Evolutionary conservation across 768 basidiomycete species (phyloP).

Genomic region (Symmetrospora coprosmae): DNA sequence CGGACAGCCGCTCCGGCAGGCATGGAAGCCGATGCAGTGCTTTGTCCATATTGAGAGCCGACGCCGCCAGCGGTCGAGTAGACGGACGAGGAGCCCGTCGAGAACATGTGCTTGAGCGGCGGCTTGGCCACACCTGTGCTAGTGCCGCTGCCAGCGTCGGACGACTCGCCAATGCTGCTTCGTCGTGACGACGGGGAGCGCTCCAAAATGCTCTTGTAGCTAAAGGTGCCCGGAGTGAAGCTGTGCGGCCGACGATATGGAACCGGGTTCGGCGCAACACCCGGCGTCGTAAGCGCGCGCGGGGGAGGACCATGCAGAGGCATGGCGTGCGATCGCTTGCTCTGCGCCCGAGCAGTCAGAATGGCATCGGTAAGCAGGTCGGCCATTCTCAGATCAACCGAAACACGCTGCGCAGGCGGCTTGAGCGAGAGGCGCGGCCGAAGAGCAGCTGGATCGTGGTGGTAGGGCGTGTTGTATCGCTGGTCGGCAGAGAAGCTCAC

Average conservation of each 20-base stretch:
- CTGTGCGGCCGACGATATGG: background rate
- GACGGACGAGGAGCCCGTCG: too few species aligned
- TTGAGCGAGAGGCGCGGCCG: conserved; percentile 12
- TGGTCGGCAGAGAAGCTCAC: too few species aligned
- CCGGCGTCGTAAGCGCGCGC: background rate
- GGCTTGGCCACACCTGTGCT: too few species aligned
- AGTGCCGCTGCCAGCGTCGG: too few species aligned
- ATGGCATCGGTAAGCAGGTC: background rate
- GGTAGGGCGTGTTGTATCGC: too few species aligned
- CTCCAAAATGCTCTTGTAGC: conserved; percentile 9
- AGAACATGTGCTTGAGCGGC: too few species aligned
- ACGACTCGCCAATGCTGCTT: conserved; percentile 5
- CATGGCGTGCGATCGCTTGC: conserved; percentile 22
- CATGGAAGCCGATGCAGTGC: too few species aligned
- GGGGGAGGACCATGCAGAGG: conserved; percentile 18
- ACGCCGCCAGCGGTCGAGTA: too few species aligned
- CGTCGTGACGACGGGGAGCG: background rate
- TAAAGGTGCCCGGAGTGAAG: conserved; percentile 11
- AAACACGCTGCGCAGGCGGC: conserved; percentile 14
- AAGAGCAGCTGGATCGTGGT: too few species aligned
- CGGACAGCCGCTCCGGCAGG: too few species aligned
- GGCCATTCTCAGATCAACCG: conserved; percentile 13
- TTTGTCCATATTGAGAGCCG: too few species aligned
- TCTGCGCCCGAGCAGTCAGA: conserved; percentile 12
- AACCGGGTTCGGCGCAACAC: background rate